A percentile compares a stretch with the other conserved stretches of the same genome.
phyloP scores from a whole-genome alignment of 2,329 filamentous ascomycete genomes.

The Capronia americana region DNA sequence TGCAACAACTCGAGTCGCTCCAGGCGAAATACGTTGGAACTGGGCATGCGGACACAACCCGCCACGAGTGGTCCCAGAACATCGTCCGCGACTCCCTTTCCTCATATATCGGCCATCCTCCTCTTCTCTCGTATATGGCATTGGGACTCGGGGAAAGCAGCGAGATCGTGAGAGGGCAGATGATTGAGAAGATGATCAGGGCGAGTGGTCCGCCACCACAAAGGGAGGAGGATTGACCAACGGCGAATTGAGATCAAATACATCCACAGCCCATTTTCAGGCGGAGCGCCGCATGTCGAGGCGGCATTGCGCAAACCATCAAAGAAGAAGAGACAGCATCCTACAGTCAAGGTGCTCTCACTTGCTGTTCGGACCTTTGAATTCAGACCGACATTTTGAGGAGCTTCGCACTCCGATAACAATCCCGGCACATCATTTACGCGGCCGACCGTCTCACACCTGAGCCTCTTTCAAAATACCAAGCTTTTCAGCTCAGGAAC shows the following conservation, averaged over 20 bases:
- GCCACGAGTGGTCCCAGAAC: conserved; percentile 97
- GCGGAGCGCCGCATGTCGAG: background rate
- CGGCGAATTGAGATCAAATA: background rate
- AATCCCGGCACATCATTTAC: conserved; percentile 25
- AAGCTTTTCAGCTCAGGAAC: conserved; percentile 20
- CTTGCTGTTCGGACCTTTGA: background rate
- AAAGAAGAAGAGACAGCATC: background rate
- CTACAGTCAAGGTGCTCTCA: background rate
- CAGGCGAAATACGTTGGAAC: conserved; percentile 96
- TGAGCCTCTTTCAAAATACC: conserved; percentile 7
- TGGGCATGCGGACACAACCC: conserved; percentile 93
- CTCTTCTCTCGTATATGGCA: conserved; percentile 84
- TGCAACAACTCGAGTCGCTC: conserved; percentile 96
- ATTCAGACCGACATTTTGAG: background rate
- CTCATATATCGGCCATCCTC: conserved; percentile 86
- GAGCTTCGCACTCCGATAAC: background rate
- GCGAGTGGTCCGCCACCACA: conserved; percentile 71
- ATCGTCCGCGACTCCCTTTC: conserved; percentile 92
- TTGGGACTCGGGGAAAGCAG: conserved; percentile 85
- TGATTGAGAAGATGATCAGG: conserved; percentile 77
- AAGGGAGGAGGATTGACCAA: conserved; percentile 40
- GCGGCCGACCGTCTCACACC: background rate
- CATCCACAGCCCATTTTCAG: background rate
- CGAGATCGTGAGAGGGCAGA: conserved; percentile 76
- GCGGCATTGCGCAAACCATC: background rate